These are phyloP conservation scores for Benincasa hispida DNA, from an alignment of 306 rosid species.

Conservation along the genomic window DNA sequence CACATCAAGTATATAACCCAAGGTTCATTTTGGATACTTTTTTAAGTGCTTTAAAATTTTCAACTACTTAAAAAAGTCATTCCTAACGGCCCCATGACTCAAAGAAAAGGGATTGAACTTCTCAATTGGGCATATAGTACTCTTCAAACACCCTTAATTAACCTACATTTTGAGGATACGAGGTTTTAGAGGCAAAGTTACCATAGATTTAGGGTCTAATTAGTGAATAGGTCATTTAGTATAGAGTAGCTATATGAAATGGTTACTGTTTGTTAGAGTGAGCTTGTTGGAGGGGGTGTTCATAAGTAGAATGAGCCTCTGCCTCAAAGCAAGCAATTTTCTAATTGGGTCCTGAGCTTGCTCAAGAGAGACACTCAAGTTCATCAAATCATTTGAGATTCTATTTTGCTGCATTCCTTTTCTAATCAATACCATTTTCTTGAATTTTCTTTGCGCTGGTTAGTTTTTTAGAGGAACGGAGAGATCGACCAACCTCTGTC, in stretches of 20 bases:
- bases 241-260: background rate
- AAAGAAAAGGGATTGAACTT: background rate
- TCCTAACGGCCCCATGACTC: background rate
- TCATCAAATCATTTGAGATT: background rate
- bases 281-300: background rate
- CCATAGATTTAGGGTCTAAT: background rate
- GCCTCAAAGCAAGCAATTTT: background rate
- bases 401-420: background rate
- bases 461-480: background rate
- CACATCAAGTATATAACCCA: background rate
- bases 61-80: too few relatives aligned
- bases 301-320: background rate
- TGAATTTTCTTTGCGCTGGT: background rate
- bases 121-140: background rate
- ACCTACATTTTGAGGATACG: background rate
- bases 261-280: background rate
- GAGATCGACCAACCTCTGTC: slow-evolving; percentile 54
- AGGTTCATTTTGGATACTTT: background rate
- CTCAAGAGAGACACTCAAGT: background rate
- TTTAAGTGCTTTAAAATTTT: too few relatives aligned
- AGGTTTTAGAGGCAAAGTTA: background rate
- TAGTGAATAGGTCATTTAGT: background rate
- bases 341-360: background rate
- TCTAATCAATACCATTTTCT: background rate
- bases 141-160: background rate